Base-by-base conservation (phyloP, 2,329 filamentous ascomycete species). In the Blastomyces gilchristii region DNA sequence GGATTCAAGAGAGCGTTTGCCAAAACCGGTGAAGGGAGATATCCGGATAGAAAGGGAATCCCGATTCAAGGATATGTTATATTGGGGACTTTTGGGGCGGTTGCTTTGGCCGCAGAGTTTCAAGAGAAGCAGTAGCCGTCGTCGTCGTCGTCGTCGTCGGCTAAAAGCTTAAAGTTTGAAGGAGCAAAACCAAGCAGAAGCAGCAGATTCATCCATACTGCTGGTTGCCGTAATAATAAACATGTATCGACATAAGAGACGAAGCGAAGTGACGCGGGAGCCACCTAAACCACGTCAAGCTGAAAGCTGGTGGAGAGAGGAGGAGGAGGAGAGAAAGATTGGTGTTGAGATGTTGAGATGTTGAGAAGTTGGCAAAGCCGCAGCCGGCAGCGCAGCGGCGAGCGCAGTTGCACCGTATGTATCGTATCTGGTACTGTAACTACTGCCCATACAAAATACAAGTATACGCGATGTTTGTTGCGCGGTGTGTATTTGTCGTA, bases 131-230 rank as follows among this genome's bases (percentile, higher is more conserved):
- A 22, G 41, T 49, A 41, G 43, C 34, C 34, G 34, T 59, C 57
- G 43, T 34, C 47, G n/a, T 22, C 28, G 28, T 28, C 3, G 28
- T 49, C 57, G 43, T 47, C 34, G 34, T 59, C 57, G 43, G 22
- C 47, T 45, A 59, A n/a, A 45, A 22, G 57, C 41, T 59, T 43
- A 49, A 59, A 49, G 43, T 59, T 49, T 25, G 14, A 47, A 49
- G 16, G 57, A 59, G 39, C 25, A 3, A 59, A 59, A 49, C 31
- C 41, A 31, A 47, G 57, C 25, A 49, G 41, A 59, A 11, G 57
- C 57, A 49, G 25, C 25, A 25, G 43, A 47, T 22, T 39, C 43
- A 28, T 28, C 28, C 28, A 59, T 59, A 22, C 57, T 59, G 57
- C 43, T 47, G 16, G 57, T 34, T 8, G 28, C 5, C 18, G 39